phyloP scores from a whole-genome alignment of 2,329 filamentous ascomycete genomes.

The Lithohypha guttulata region DNA sequence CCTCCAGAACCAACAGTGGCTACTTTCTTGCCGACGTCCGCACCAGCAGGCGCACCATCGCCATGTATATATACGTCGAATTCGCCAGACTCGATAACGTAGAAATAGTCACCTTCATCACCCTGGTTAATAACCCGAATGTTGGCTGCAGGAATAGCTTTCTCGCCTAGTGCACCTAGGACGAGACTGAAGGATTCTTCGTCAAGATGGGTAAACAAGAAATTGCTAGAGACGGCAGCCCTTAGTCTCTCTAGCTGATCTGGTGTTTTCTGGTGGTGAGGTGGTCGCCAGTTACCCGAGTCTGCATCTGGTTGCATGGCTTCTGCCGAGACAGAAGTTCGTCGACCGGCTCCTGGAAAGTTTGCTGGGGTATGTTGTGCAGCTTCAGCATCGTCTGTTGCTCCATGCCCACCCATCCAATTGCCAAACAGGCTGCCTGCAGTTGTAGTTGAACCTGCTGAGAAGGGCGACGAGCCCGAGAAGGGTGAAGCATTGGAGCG shows the following conservation, averaged over 20 bases:
- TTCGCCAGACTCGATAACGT: conserved; percentile 80
- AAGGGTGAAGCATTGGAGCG: conserved; percentile 36
- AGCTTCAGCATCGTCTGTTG: conserved; percentile 40
- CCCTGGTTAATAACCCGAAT: conserved; percentile 90
- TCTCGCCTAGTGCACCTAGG: conserved; percentile 82
- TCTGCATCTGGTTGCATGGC: conserved; percentile 81
- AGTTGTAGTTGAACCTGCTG: conserved; percentile 24
- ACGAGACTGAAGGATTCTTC: conserved; percentile 85
- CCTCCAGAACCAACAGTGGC: conserved; percentile 74
- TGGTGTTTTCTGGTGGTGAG: conserved; percentile 67
- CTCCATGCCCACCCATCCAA: conserved; percentile 17
- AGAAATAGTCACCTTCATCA: conserved; percentile 94
- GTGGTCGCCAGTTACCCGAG: conserved; percentile 83
- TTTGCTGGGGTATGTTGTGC: conserved; percentile 58
- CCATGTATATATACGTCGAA: conserved; percentile 88
- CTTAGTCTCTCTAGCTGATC: conserved; percentile 74
- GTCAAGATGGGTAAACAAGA: conserved; percentile 86
- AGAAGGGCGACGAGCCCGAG: conserved; percentile 39
- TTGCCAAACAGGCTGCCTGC: conserved; percentile 17
- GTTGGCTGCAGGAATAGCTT: conserved; percentile 85
- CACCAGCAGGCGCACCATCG: conserved; percentile 65
- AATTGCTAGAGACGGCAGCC: conserved; percentile 75
- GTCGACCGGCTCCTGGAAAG: conserved; percentile 75
- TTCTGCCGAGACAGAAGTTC: conserved; percentile 93
- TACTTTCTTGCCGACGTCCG: conserved; percentile 76